Base-by-base conservation (phyloP, 768 basidiomycete genomes). In the Pleurotus giganteus region DNA sequence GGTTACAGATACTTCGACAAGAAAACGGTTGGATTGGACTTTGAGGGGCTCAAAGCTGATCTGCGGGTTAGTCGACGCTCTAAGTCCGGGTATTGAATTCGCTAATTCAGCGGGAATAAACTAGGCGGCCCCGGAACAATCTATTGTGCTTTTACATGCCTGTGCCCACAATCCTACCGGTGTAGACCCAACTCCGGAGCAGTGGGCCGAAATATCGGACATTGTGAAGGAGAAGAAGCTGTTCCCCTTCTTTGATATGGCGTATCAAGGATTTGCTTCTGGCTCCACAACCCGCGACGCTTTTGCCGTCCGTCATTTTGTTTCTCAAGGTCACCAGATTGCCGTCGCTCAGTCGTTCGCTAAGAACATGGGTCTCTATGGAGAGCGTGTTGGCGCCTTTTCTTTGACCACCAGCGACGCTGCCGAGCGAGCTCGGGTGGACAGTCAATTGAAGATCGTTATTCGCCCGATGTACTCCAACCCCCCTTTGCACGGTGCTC, bases 81-180 rank as follows among this genome's bases (percentile, higher is more conserved):
- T 52, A 29, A 43, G 24, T 36, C 11, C 15, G 15, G n/a, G 24
- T 24, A 46, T 4, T 24, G 19, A 47, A 32, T 44, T 37, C 4
- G 31, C 19, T 43, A 19, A 57, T 58, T 46, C 46, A 57, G 50
- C 57, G 47, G 26, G 13, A 32, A 39, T 43, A 51, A 74, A 51
- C 51, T 59, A 76, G 87, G 82, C 75, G 57, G 88, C 86, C 49
- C 88, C 93, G 2, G 85, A 89, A 65, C 77, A 83, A 54, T 84
- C 94, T 31, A 83, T 96, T 59, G 89, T 98, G 12, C 80, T 98
- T 57, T 76, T 99, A 17, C 96, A 98, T 64, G 96, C 96, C 2
- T 98, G 97, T 72, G 97, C 96, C 24, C 94, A 98, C 80, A 99
- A 99, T 74, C 96, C 96, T n/a, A 95, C 94, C 32, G 96, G 97